These are phyloP conservation scores for Stentor roeselii DNA, from an alignment of 73 alveolate species.

Conservation along the genomic window DNA sequence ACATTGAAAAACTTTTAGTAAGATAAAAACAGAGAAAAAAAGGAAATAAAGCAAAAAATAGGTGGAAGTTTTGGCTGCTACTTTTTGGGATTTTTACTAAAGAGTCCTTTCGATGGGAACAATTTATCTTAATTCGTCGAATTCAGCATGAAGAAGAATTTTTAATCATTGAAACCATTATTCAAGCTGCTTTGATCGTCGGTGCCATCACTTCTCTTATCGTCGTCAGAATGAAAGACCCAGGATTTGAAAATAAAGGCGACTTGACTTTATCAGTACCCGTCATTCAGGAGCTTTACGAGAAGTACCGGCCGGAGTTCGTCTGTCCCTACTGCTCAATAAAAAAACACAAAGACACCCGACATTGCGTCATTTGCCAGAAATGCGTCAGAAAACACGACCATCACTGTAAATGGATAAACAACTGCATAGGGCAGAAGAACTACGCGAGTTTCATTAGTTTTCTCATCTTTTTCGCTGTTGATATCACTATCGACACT, in stretches of 20 bases:
- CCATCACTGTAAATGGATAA: constrained; percentile 82
- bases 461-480: constrained; percentile 29
- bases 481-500: no score
- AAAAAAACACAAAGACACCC: constrained; percentile 30
- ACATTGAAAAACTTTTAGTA: neutral
- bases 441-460: constrained; percentile 48
- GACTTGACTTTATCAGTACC: neutral
- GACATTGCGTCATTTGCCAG: constrained; percentile 66
- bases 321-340: constrained; percentile 44
- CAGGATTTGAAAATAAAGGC: constrained; percentile 27
- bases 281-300: neutral
- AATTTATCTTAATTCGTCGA: neutral
- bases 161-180: neutral
- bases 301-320: constrained; percentile 8
- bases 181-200: neutral
- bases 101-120: neutral
- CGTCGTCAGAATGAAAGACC: neutral
- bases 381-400: constrained; percentile 64
- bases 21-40: no score
- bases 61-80: no score
- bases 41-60: no score
- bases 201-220: neutral
- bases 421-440: constrained; percentile 74
- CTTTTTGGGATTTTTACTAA: neutral
- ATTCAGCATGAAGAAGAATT: neutral